A percentile compares a stretch with the other conserved stretches of the same genome.
These are phyloP conservation scores for Hypoxylon rickii DNA, from an alignment of 495 filamentous ascomycete species.

Conservation along the genomic window DNA sequence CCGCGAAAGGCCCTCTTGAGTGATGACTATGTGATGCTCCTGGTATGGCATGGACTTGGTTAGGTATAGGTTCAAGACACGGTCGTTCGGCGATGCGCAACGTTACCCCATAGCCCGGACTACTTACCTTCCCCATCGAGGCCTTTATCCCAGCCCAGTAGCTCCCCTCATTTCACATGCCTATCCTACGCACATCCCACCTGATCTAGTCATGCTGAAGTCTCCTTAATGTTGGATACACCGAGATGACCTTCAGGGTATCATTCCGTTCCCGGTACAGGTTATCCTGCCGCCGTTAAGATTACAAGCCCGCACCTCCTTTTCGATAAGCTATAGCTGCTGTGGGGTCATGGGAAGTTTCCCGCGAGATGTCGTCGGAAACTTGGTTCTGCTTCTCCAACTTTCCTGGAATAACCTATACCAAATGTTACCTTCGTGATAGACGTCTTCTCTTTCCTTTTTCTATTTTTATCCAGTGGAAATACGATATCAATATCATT, in stretches of 20 bases:
- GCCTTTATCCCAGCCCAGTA: not conserved
- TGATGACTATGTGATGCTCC: not conserved
- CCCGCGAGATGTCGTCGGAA: no score
- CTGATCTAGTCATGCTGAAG: not conserved
- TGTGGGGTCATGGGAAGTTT: not conserved
- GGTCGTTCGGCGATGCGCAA: not conserved
- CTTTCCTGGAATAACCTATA: not conserved
- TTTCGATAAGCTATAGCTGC: not conserved
- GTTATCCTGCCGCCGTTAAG: not conserved
- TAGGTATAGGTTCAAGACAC: not conserved
- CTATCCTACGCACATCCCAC: not conserved
- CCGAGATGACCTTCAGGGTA: not conserved
- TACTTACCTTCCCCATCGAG: not conserved
- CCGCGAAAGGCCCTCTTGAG: not conserved
- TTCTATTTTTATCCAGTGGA: no score
- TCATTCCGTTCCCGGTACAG: not conserved
- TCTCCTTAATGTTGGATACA: not conserved
- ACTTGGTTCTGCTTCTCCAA: not conserved
- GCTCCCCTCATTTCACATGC: not conserved
- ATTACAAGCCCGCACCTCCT: not conserved
- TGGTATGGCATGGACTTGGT: not conserved
- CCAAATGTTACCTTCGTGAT: not conserved
- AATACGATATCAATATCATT: no score
- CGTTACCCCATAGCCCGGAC: not conserved
- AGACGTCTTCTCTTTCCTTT: no score